Conservation (phyloP, 2,329 filamentous ascomycete species). For the Fusarium liriodendri region DNA sequence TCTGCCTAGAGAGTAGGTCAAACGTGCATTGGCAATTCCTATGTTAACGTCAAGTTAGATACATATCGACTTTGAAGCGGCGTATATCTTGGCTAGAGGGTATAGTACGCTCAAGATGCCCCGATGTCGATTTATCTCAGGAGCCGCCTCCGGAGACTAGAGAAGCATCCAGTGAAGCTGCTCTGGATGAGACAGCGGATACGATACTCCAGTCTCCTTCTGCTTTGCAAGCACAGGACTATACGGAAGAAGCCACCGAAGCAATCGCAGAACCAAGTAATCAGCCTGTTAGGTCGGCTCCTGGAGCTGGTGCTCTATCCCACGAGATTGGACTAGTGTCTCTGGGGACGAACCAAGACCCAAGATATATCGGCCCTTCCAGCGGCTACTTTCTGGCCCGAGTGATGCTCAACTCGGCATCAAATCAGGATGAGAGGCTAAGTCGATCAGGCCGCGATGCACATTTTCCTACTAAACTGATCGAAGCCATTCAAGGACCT, state of each 20-base stretch:
- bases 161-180: slow-evolving; percentile 26
- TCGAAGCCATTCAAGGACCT: slow-evolving; percentile 49
- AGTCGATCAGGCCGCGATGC: slow-evolving; percentile 8
- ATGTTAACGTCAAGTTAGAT: slow-evolving; percentile 15
- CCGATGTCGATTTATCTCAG: slow-evolving; percentile 54
- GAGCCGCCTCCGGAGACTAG: slow-evolving; percentile 17
- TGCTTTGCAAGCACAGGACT: background rate
- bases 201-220: background rate
- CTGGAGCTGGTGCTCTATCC: slow-evolving; percentile 46
- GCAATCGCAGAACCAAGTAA: background rate
- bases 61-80: slow-evolving; percentile 52
- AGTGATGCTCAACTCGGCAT: slow-evolving; percentile 56
- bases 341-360: slow-evolving; percentile 58
- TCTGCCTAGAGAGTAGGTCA: slow-evolving; percentile 54
- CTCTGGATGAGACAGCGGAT: slow-evolving; percentile 6
- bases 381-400: slow-evolving; percentile 66
- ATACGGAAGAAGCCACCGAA: background rate
- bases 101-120: slow-evolving; percentile 54
- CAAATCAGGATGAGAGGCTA: slow-evolving; percentile 37
- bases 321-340: slow-evolving; percentile 67
- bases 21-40: no score
- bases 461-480: slow-evolving; percentile 43
- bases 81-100: slow-evolving; percentile 60
- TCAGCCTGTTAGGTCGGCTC: slow-evolving; percentile 19
- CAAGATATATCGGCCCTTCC: slow-evolving; percentile 65